phyloP scores from a whole-genome alignment of 2,329 filamentous ascomycete species.

The Fusarium odoratissimum region DNA sequence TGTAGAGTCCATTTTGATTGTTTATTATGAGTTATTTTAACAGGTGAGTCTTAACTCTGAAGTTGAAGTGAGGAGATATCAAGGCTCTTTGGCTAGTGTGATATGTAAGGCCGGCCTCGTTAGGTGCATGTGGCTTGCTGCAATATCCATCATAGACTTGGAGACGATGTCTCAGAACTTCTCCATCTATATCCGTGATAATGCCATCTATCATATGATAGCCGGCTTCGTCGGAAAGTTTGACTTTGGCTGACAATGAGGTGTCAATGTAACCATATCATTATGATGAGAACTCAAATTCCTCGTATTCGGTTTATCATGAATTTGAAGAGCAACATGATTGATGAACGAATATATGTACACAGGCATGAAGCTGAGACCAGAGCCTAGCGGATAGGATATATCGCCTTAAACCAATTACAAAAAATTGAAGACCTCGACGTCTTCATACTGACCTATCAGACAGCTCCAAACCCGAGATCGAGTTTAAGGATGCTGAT shows the following conservation, averaged over 20 bases:
- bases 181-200: neutral
- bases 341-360: too few species aligned
- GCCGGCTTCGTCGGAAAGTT: neutral
- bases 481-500: neutral
- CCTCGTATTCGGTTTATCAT: neutral
- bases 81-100: neutral
- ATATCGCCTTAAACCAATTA: neutral
- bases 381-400: neutral
- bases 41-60: neutral
- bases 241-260: neutral
- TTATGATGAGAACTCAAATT: neutral
- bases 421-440: too few species aligned
- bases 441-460: neutral
- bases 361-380: neutral
- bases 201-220: neutral
- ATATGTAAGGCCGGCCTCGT: conserved; percentile 1
- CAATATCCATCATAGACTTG: neutral
- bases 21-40: too few species aligned
- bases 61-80: neutral
- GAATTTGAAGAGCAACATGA: neutral
- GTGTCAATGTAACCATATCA: neutral
- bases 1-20: conserved; percentile 15
- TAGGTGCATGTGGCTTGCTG: conserved; percentile 25
- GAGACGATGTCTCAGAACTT: neutral
- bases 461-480: neutral